Base-by-base conservation (phyloP, 768 basidiomycete genomes). In the Crucibulum laeve region DNA sequence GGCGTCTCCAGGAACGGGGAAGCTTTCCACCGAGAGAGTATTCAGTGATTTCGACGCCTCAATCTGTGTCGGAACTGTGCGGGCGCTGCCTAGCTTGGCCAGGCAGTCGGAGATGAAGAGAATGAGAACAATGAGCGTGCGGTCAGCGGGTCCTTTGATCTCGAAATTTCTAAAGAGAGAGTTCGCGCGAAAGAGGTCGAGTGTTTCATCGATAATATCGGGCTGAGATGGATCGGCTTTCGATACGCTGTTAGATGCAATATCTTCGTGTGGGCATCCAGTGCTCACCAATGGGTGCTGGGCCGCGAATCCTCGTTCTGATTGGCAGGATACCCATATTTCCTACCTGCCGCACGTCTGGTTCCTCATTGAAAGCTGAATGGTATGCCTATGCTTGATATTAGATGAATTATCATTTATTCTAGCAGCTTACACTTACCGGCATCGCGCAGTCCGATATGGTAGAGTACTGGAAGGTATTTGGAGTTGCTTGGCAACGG, bases 151-250 rank as follows among this genome's bases (percentile, higher is more conserved):
- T 14, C 93, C 94, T 63, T 97, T 95, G 79, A 99, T 98, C 73
- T 99, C 96, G 56, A 98, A 99, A 70, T 98, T 98, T 58, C 96
- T 87, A 70, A 99, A 99, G 48, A 99, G 85, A 26, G 94, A 96
- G 68, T 99, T 99, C 58, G 95, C 94, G 43, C 96, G 88, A 70
- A 99, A 99, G 47, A 98, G 82, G 68, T 95, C 90, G 36, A 99
- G 73, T 1, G 92, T 85, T 67, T 99, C 96, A 66, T 97, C 94
- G 52, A 98, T 78, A 54, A 98, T 92, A 64, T 99, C 96, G 21
- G 80, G 77, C 47, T 82, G 69, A 6, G 79, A 76, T 1, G 81
- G 74, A 61, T 95, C 91, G 44, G 86, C 94, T 94, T 59, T 22
- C 45, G 43, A 46, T 32, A 37, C 53, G 44, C 24, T 44, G 49